Percentiles rank a stretch among this genome's conserved stretches.
These are phyloP conservation scores for Thermothielavioides terrestris DNA, from an alignment of 495 filamentous ascomycete species.

Conservation along the genomic window DNA sequence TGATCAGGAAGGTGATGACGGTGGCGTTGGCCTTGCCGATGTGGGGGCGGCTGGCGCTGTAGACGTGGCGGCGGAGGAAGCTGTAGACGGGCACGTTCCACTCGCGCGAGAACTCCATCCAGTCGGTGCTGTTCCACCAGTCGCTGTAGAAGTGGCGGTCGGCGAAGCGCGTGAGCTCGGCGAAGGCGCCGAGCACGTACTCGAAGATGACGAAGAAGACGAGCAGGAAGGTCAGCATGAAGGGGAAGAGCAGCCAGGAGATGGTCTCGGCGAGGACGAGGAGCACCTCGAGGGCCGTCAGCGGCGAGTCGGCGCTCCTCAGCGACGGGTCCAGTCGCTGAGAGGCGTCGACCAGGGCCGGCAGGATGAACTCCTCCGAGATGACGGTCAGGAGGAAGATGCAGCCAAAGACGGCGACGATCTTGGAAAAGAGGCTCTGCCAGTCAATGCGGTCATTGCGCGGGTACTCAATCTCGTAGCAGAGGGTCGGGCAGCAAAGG, in stretches of 20 bases:
- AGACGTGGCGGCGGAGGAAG: conserved; percentile 92
- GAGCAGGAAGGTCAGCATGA: conserved; percentile 91
- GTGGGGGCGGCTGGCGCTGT: conserved; percentile 64
- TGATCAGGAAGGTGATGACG: conserved; percentile 85
- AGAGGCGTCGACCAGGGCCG: conserved; percentile 72
- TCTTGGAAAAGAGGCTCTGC: conserved; percentile 76
- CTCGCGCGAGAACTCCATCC: conserved; percentile 94
- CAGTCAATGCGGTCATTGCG: conserved; percentile 64
- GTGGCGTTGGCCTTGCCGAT: conserved; percentile 75
- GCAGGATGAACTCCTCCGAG: conserved; percentile 92
- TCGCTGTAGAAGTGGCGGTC: conserved; percentile 95
- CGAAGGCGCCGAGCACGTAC: conserved; percentile 89
- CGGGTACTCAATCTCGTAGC: conserved; percentile 96
- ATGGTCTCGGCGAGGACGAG: conserved; percentile 89
- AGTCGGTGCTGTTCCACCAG: conserved; percentile 87
- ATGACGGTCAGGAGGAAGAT: conserved; percentile 89
- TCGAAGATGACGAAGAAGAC: conserved; percentile 98
- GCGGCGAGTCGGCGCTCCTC: conserved; percentile 24
- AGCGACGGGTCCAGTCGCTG: conserved; percentile 46
- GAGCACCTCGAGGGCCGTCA: conserved; percentile 53
- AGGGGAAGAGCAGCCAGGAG: conserved; percentile 87
- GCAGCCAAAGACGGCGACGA: conserved; percentile 87
- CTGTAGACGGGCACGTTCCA: conserved; percentile 99
- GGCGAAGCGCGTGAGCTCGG: conserved; percentile 87
- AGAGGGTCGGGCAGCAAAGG: conserved; percentile 86